Evolutionary conservation across 129 eudicot species (phyloP), one percentile per base, ranked within the genome.

Genomic region (Saussurea involucrata): DNA sequence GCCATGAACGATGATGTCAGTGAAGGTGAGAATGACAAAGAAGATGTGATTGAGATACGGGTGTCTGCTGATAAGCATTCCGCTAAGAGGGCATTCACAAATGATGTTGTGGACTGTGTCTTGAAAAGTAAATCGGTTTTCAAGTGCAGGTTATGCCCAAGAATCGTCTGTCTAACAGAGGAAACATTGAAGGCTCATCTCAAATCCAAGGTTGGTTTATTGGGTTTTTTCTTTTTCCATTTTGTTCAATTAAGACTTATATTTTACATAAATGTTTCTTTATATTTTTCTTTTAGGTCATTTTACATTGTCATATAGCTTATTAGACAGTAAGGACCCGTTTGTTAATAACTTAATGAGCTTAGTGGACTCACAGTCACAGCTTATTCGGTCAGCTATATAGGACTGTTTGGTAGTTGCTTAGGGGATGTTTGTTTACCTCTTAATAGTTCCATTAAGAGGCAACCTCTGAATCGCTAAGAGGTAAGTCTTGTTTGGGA

Each of bases 81-180:
- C 6, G 78, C 70, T 64, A 74, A 87, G 73, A 82, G 81, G 29
- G 74, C 73, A n/a, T 46, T 63, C 76, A 66, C 69, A 36, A 65
- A 67, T 13, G 88, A 89, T 76, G 49, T 68, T 18, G 44, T 85
- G 34, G 86, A 78, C 32, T 89, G 86, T 78, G 83, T 91, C 57
- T 73, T 95, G 82, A 88, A 86, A 86, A 31, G 76, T 82, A 95
- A 95, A 82, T 89, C 99, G 63, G 99, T 92, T 83, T 95, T 84
- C 69, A 95, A 89, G 82, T 95, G 99, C 87, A 95, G 79, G 86
- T 80, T 92, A 58, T 95, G 99, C 80, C 99, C 97, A 21, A 86
- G 93, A 83, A 89, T 92, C 20, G 96, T 95, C 60, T 95, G 99
- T 79, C 71, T 95, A 82, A 84, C 92, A n/a, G 92, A 87, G 82